Conservation (phyloP, 2,329 filamentous ascomycete genomes). For the Xylariaceae sp. region DNA sequence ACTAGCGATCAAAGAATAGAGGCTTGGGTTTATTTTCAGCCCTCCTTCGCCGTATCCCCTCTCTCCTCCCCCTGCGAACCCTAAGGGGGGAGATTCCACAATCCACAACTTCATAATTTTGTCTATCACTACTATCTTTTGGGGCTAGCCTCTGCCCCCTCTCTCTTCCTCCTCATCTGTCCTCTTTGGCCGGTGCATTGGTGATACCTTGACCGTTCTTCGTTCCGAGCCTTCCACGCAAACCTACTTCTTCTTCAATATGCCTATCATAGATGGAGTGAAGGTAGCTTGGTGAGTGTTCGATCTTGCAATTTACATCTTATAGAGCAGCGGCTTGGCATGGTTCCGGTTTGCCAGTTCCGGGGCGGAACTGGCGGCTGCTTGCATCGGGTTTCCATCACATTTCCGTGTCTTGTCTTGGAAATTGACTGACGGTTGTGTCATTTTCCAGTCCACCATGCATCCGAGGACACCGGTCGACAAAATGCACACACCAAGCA, state of each 20-base stretch:
- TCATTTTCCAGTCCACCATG: slow-evolving; percentile 56
- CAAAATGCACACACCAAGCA: slow-evolving; percentile 64
- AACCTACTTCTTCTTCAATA: slow-evolving; percentile 33
- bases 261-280: slow-evolving; percentile 65
- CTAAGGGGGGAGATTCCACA: neutral
- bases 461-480: slow-evolving; percentile 70
- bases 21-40: neutral
- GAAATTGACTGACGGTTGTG: slow-evolving; percentile 14
- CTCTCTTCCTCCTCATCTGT: slow-evolving; percentile 6
- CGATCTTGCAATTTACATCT: neutral
- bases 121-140: neutral
- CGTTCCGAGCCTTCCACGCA: neutral
- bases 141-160: neutral
- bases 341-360: neutral
- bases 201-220: slow-evolving; percentile 3
- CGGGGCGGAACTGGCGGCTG: neutral
- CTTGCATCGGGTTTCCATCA: neutral
- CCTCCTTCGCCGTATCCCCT: neutral
- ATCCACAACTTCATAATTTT: slow-evolving; percentile 3
- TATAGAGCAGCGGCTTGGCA: slow-evolving; percentile 1
- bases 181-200: slow-evolving; percentile 1
- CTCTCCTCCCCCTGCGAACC: neutral
- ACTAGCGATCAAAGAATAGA: neutral
- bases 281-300: slow-evolving; percentile 67
- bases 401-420: neutral